Conservation (phyloP, 2,329 filamentous ascomycete species). For the Pseudogymnoascus sp. region DNA sequence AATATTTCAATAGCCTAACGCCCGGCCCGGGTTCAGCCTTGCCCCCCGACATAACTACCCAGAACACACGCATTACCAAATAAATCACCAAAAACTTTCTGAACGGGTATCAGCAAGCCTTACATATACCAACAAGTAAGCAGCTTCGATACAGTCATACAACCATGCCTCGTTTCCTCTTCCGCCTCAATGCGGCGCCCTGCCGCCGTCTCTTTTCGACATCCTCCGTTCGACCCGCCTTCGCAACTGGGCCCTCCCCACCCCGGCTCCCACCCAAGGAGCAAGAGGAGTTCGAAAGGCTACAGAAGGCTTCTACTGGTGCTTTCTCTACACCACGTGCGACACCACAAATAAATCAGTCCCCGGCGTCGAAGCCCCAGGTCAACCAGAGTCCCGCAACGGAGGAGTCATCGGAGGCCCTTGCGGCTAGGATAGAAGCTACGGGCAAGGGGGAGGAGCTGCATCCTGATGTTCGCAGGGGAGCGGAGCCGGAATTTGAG, state of each 20-base stretch:
- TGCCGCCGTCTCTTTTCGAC: slow-evolving; percentile 24
- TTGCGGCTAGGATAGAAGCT: slow-evolving; percentile 39
- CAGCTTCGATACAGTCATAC: background rate
- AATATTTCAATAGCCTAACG: slow-evolving; percentile 6
- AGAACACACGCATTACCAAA: background rate
- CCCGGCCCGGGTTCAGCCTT: background rate
- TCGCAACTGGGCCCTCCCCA: slow-evolving; percentile 56
- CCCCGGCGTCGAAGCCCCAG: slow-evolving; percentile 27
- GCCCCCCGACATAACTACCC: background rate
- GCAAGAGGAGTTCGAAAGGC: slow-evolving; percentile 81
- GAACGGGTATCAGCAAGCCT: background rate
- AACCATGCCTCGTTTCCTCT: slow-evolving; percentile 24
- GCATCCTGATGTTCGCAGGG: slow-evolving; percentile 63
- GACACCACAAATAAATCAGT: slow-evolving; percentile 41
- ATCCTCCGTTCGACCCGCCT: slow-evolving; percentile 28
- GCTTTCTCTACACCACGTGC: slow-evolving; percentile 61
- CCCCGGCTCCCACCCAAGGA: slow-evolving; percentile 81
- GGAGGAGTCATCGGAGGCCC: slow-evolving; percentile 20
- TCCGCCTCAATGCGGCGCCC: slow-evolving; percentile 21
- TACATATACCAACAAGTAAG: background rate
- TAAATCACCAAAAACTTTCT: background rate
- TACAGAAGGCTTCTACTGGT: slow-evolving; percentile 69
- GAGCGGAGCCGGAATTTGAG: slow-evolving; percentile 83
- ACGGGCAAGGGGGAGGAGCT: slow-evolving; percentile 55
- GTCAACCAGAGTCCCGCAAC: slow-evolving; percentile 13